phyloP scores from a whole-genome alignment of 139 green algal genomes.

The Coccomyxa sp. region DNA sequence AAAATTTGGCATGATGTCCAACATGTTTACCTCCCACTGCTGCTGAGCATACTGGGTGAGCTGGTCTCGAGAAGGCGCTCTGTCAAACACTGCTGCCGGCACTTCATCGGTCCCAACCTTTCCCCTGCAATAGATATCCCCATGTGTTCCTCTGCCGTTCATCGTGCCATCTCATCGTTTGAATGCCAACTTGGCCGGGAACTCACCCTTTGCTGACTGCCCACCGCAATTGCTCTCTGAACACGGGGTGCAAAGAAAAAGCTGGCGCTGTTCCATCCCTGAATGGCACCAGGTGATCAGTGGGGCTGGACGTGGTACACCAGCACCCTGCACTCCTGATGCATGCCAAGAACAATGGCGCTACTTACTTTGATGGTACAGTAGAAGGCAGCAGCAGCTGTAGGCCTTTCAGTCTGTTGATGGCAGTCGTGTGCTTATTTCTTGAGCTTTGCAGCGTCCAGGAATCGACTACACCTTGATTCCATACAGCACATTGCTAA shows the following conservation, averaged over 20 bases:
- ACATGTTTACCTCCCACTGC: conserved; percentile 56
- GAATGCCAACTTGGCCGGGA: not conserved
- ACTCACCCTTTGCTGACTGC: conserved; percentile 29
- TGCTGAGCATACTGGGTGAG: conserved; percentile 39
- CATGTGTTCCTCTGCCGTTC: not conserved
- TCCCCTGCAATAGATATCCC: not conserved
- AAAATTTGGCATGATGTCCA: not conserved
- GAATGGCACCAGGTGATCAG: not conserved
- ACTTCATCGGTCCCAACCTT: conserved; percentile 13
- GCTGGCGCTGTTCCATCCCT: too few relatives aligned
- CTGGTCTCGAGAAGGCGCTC: conserved; percentile 21
- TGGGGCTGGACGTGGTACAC: not conserved
- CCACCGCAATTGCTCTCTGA: conserved; percentile 36
- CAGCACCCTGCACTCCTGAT: not conserved
- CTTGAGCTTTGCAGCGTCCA: conserved; percentile 5
- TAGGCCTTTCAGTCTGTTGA: conserved; percentile 24
- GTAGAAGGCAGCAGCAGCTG: conserved; percentile 17
- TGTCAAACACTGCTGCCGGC: conserved; percentile 15
- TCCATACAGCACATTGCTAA: not conserved
- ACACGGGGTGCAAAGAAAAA: conserved; percentile 29
- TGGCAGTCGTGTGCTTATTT: conserved; percentile 30
- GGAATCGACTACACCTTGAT: conserved; percentile 25
- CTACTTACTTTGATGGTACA: not conserved
- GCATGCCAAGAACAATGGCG: not conserved
- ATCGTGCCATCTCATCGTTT: not conserved